Evolutionary conservation across 2,329 filamentous ascomycete species (phyloP), one percentile per base, ranked within the genome.

Genomic region (Alternaria atra): DNA sequence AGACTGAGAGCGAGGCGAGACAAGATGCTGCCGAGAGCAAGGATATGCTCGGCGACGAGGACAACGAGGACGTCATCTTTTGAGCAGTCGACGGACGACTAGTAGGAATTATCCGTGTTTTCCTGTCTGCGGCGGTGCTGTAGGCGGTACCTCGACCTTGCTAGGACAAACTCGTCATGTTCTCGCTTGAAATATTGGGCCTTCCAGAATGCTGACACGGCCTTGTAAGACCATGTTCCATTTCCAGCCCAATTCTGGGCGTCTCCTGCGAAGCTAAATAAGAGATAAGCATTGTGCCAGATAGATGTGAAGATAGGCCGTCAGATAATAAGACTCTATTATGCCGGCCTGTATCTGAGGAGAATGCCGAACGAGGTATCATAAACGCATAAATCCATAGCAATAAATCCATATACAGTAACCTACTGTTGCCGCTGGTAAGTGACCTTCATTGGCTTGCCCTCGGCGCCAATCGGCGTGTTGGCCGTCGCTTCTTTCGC

Each of bases 401-500:
- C 40, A 67, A 58, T 61, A 61, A 67, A 58, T 64, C 61, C 61
- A 64, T 55, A 39, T 48, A 61, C 65, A 72, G 64, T 62, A 60
- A 71, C 67, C 68, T 78, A 97, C 83, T 97, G 57, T 47, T 59
- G 92, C 74, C 94, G 87, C 83, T 98, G 95, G 85, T 97, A 99
- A 13, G 95, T 97, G 66, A 99, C 94, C 82, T 95, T 96, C 79
- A 99, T 92, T 7, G 88, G 84, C 81, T 93, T 92, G 68, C 87
- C 86, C 46, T 89, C 88, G 17, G 89, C 89, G 54, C 90, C 91
- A 69, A 99, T 83, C 25, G 87, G 84, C 88, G 95, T 94, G 23
- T 93, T 93, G 12, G 92, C 90, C 32, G 93, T 97, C 66, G 90
- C 93, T 84, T 98, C 94, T 85, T 97, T 98, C 17, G 95, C 95